Base-by-base conservation (phyloP, 2,329 filamentous ascomycete species). In the Macrophomina tecta region DNA sequence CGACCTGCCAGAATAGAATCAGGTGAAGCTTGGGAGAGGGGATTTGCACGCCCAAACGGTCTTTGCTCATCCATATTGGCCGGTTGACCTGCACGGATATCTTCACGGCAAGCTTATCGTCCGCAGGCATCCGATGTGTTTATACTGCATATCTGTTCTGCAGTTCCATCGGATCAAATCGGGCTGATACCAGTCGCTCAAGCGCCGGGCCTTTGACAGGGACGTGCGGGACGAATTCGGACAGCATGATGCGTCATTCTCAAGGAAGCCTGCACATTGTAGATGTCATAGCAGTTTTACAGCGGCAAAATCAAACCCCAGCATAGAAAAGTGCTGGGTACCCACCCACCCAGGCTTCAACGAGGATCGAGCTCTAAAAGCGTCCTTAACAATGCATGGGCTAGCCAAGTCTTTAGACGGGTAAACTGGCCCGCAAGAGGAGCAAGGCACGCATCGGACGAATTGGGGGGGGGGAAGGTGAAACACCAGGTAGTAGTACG, bases 381-480 rank as follows among this genome's bases (percentile, higher is more conserved):
- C 46, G 30, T 18, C 8, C 46, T 49, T 49, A 23, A 18, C 32
- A 23, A 51, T 30, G 18, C n/a, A 9, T 38, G 36, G 5, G 36
- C 23, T 14, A 14, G 40, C 4, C 40, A 14, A 14, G 40, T 14
- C 14, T 45, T n/a, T 42, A 56, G 53, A 36, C 53, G 36, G 53
- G 42, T 36, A 30, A 56, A n/a, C 36, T 45, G 53, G 53, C 53
- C 36, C 36, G 53, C 36, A 42, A 60, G 55, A 60, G 18, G 53
- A 56, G 53, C 53, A 42, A 36, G 55, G n/a, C 38, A 60, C 40
- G 55, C 40, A 36, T 56, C 23, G 53, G 53, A 42, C 53, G 23
- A 30, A n/a, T 30, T 42, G 40, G 40, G 36, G 5, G n/a, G n/a
- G n/a, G n/a, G n/a, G n/a, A n/a, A n/a, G 36, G 36, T 38, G 36